These are phyloP conservation scores for Solanum sparsipilum DNA, from an alignment of 257 asterid genomes.

Conservation along the genomic window DNA sequence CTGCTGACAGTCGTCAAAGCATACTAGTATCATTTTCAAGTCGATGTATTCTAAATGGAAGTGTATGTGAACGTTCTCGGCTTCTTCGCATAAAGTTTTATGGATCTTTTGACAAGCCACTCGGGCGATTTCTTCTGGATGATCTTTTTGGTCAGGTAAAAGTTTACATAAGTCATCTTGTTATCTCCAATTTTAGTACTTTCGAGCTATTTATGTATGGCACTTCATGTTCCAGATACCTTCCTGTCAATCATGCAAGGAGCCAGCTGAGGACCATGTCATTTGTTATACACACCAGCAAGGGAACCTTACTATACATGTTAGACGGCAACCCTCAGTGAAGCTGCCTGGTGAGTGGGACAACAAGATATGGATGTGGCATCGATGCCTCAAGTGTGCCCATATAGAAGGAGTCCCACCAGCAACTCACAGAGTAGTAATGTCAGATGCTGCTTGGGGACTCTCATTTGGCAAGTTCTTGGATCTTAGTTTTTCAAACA, in stretches of 20 bases:
- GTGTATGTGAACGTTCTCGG: constrained; percentile 78
- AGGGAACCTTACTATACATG: constrained; percentile 80
- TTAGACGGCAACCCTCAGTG: constrained; percentile 36
- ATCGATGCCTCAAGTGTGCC: constrained; percentile 75
- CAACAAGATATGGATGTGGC: constrained; percentile 99
- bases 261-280: constrained; percentile 77
- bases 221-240: constrained; percentile 35
- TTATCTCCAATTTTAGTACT: constrained; percentile 2
- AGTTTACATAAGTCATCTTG: constrained; percentile 27
- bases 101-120: constrained; percentile 85
- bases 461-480: constrained; percentile 97
- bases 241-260: constrained; percentile 75
- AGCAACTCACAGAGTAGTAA: constrained; percentile 66
- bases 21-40: constrained; percentile 88
- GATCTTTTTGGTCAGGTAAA: constrained; percentile 84
- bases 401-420: constrained; percentile 68
- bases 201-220: not conserved
- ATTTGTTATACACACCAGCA: constrained; percentile 77
- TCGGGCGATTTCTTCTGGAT: constrained; percentile 79
- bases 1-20: constrained; percentile 52
- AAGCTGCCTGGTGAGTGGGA: constrained; percentile 80
- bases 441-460: constrained; percentile 99
- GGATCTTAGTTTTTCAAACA: constrained; percentile 90
- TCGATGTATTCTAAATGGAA: constrained; percentile 52
- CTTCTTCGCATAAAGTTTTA: constrained; percentile 75